phyloP scores from a whole-genome alignment of 345 rosid genomes.

The Citrus medica region DNA sequence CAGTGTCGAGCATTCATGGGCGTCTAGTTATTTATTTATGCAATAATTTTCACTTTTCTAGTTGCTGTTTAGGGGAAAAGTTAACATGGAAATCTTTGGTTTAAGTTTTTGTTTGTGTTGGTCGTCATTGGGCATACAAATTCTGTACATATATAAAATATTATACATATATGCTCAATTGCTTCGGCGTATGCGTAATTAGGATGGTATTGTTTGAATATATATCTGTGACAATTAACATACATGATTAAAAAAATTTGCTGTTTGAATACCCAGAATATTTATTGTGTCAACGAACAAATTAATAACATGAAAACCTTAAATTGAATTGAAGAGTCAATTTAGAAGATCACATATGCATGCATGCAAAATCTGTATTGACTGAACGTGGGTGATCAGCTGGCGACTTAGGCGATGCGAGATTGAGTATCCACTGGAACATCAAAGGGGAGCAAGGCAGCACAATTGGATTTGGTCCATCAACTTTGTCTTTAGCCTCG shows the following conservation, averaged over 20 bases:
- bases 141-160: neutral
- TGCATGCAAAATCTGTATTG: neutral
- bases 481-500: neutral
- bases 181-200: neutral
- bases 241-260: too few relatives aligned
- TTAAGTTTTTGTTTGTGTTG: neutral
- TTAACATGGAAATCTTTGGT: neutral
- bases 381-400: neutral
- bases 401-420: neutral
- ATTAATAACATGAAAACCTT: neutral
- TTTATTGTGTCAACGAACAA: neutral
- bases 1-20: conserved; percentile 73
- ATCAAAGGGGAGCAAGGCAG: neutral
- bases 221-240: too few relatives aligned
- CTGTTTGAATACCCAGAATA: neutral
- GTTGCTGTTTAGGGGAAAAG: neutral
- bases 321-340: neutral
- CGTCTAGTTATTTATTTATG: conserved; percentile 18
- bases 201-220: neutral
- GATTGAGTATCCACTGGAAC: conserved; percentile 1
- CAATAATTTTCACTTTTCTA: neutral
- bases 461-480: neutral
- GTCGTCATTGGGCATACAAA: neutral
- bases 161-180: neutral
- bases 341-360: neutral